These are phyloP conservation scores for Epichloe aotearoae DNA, from an alignment of 2,329 filamentous ascomycete species.

Conservation along the genomic window DNA sequence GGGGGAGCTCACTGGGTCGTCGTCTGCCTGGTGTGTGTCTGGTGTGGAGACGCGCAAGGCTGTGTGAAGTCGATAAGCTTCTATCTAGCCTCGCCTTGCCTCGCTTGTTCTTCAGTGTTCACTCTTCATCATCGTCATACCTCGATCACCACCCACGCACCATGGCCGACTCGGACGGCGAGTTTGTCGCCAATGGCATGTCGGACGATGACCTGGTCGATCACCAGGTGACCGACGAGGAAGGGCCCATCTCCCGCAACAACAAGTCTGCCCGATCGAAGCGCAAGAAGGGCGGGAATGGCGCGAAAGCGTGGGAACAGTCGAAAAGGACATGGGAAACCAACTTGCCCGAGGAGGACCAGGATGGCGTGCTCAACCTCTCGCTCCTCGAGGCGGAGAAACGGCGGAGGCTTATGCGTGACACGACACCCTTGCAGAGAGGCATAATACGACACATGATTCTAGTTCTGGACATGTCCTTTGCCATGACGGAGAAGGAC, in stretches of 20 bases:
- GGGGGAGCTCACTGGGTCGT: neutral
- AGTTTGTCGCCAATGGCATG: slow-evolving; percentile 49
- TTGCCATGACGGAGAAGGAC: slow-evolving; percentile 92
- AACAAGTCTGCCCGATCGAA: slow-evolving; percentile 15
- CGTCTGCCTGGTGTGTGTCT: neutral
- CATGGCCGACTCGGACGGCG: slow-evolving; percentile 64
- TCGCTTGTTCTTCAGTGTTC: neutral
- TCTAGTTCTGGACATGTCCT: slow-evolving; percentile 80
- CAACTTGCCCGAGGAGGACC: slow-evolving; percentile 54
- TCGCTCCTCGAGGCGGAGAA: slow-evolving; percentile 74
- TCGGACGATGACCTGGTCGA: slow-evolving; percentile 52
- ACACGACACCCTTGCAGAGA: slow-evolving; percentile 88
- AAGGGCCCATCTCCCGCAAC: slow-evolving; percentile 15
- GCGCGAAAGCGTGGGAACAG: slow-evolving; percentile 50
- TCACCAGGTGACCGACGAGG: slow-evolving; percentile 30
- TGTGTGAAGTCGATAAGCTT: neutral
- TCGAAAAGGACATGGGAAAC: slow-evolving; percentile 59
- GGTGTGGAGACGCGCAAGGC: slow-evolving; percentile 1
- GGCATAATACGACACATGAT: slow-evolving; percentile 97
- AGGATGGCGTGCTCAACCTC: slow-evolving; percentile 66
- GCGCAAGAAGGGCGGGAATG: slow-evolving; percentile 21
- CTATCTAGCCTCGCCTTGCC: neutral
- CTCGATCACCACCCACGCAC: neutral
- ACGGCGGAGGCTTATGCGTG: slow-evolving; percentile 66
- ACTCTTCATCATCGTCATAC: neutral